A percentile compares a stretch with the other conserved stretches of the same genome.
These are phyloP conservation scores for Podaxis sp. DNA, from an alignment of 768 basidiomycete species.

Conservation along the genomic window DNA sequence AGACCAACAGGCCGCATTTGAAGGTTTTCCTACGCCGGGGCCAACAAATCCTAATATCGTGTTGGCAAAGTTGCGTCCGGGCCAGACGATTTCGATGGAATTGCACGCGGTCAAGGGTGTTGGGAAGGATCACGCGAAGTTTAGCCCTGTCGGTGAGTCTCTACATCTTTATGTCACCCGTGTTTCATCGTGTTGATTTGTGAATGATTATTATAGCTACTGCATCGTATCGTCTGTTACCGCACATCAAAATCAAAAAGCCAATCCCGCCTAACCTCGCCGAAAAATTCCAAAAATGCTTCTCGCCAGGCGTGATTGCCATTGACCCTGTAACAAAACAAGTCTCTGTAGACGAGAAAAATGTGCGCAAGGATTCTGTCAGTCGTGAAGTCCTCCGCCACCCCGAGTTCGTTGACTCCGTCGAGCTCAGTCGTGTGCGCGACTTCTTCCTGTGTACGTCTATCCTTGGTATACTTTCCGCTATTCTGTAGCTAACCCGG, in stretches of 20 bases:
- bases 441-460: slow-evolving; percentile 90
- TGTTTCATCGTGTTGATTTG: neutral
- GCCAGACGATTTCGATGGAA: slow-evolving; percentile 82
- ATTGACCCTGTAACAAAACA: slow-evolving; percentile 52
- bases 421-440: slow-evolving; percentile 78
- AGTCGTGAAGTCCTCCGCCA: slow-evolving; percentile 90
- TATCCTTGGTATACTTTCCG: neutral
- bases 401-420: slow-evolving; percentile 81
- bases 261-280: slow-evolving; percentile 76
- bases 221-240: slow-evolving; percentile 91
- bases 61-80: slow-evolving; percentile 86
- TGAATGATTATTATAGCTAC: slow-evolving; percentile 53
- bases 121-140: slow-evolving; percentile 96
- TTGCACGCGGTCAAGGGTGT: slow-evolving; percentile 90
- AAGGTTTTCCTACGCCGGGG: slow-evolving; percentile 40
- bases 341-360: slow-evolving; percentile 57
- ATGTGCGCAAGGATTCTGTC: slow-evolving; percentile 82
- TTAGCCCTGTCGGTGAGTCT: slow-evolving; percentile 82
- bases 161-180: neutral
- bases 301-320: slow-evolving; percentile 77
- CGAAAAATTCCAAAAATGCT: slow-evolving; percentile 82
- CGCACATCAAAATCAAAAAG: slow-evolving; percentile 70
- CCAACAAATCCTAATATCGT: slow-evolving; percentile 82
- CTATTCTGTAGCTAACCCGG: neutral
- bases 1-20: slow-evolving; percentile 65